These are phyloP conservation scores for Macrophomina pseudophaseolina DNA, from an alignment of 2,329 filamentous ascomycete species.

Conservation along the genomic window DNA sequence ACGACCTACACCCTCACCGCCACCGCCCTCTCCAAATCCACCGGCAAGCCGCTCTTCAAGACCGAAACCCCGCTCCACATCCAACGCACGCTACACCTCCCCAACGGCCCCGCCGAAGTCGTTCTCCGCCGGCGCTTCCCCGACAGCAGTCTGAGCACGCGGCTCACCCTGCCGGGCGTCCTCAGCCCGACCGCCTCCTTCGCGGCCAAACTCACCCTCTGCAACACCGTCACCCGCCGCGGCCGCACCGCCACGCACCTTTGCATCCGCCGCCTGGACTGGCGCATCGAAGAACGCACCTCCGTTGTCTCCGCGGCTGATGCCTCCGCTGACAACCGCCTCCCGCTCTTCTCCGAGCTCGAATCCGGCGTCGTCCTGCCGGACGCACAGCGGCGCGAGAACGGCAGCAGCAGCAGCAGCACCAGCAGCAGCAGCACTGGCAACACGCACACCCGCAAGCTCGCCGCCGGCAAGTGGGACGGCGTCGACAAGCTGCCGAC, in stretches of 20 bases:
- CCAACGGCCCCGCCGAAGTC: neutral
- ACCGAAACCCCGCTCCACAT: neutral
- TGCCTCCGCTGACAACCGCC: neutral
- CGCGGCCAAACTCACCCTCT: neutral
- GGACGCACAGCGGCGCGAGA: too few species aligned
- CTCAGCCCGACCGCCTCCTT: neutral
- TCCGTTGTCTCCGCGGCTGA: neutral
- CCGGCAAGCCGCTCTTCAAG: neutral
- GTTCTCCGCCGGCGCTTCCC: constrained; percentile 13
- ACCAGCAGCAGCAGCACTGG: neutral
- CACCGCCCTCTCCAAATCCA: neutral
- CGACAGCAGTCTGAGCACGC: neutral
- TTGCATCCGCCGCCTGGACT: neutral
- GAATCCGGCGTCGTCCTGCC: neutral
- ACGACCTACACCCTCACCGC: neutral
- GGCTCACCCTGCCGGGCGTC: neutral
- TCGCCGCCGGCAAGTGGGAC: constrained; percentile 1
- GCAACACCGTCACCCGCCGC: neutral
- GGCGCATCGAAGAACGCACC: constrained; percentile 12
- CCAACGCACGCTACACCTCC: neutral
- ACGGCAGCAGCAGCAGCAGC: neutral
- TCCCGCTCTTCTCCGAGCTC: neutral
- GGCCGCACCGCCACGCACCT: constrained; percentile 10
- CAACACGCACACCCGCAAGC: neutral
- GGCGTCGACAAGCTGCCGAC: neutral